phyloP scores from a whole-genome alignment of 2,329 filamentous ascomycete species.

The Pyrenochaeta sp. region DNA sequence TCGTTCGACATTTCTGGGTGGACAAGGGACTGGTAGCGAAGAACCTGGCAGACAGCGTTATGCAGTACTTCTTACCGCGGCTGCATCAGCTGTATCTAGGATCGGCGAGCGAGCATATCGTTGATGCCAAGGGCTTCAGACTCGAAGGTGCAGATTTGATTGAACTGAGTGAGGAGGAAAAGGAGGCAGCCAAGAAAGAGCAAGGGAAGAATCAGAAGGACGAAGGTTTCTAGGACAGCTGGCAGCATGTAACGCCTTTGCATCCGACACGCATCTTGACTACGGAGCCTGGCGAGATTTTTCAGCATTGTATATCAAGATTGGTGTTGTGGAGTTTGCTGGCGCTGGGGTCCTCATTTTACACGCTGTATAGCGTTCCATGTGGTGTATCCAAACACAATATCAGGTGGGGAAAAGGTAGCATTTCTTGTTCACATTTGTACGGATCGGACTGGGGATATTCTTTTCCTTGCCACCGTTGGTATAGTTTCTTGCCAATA shows the following conservation, averaged over 20 bases:
- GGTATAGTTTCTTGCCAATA: neutral
- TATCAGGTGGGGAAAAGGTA: neutral
- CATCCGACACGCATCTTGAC: neutral
- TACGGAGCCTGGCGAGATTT: neutral
- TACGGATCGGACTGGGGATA: neutral
- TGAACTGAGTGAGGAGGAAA: slow-evolving; percentile 42
- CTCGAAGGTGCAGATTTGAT: slow-evolving; percentile 45
- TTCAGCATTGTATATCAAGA: neutral
- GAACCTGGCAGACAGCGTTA: slow-evolving; percentile 44
- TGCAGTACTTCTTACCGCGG: slow-evolving; percentile 48
- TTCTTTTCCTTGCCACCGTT: neutral
- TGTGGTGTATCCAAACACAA: neutral
- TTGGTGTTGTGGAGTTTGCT: neutral
- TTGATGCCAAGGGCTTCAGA: slow-evolving; percentile 46
- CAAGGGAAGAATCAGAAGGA: slow-evolving; percentile 45
- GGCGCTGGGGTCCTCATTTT: neutral
- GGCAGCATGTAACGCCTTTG: neutral
- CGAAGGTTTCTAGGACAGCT: slow-evolving; percentile 39
- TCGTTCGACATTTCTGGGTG: slow-evolving; percentile 51
- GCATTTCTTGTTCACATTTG: neutral
- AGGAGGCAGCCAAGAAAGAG: slow-evolving; percentile 29
- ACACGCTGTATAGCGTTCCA: neutral
- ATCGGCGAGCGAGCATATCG: slow-evolving; percentile 37
- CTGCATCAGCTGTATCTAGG: slow-evolving; percentile 45
- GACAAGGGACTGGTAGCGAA: slow-evolving; percentile 44